These are phyloP conservation scores for Huntiella abstrusa DNA, from an alignment of 2,329 filamentous ascomycete genomes.

Conservation along the genomic window DNA sequence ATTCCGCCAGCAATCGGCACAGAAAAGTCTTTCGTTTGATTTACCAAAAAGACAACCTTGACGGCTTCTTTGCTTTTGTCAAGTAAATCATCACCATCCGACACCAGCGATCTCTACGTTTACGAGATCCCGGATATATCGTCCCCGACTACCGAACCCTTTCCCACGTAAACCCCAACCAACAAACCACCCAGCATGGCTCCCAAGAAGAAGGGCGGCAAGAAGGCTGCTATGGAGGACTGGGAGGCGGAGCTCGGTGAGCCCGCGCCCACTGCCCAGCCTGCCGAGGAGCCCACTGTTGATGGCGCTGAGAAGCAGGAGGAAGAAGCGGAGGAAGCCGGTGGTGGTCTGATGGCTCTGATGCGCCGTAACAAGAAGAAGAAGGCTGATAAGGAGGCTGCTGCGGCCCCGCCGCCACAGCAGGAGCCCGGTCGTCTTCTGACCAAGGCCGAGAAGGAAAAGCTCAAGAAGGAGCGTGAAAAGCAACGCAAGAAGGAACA, in stretches of 20 bases:
- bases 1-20: too few species aligned
- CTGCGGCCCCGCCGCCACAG: conserved; percentile 39
- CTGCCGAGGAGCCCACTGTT: conserved; percentile 22
- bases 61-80: too few species aligned
- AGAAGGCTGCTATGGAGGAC: conserved; percentile 70
- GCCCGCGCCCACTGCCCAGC: conserved; percentile 31
- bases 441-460: conserved; percentile 97
- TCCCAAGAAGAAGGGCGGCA: conserved; percentile 81
- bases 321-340: conserved; percentile 34
- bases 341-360: conserved; percentile 57
- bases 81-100: too few species aligned
- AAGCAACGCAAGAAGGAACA: conserved; percentile 98
- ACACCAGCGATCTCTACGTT: not conserved
- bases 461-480: conserved; percentile 91
- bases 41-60: too few species aligned
- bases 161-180: not conserved
- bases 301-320: conserved; percentile 28
- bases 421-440: conserved; percentile 55
- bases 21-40: too few species aligned
- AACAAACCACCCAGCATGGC: conserved; percentile 40
- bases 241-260: conserved; percentile 92
- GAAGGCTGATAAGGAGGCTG: conserved; percentile 63
- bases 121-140: not conserved
- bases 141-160: not conserved
- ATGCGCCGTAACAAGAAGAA: conserved; percentile 69